Conservation (phyloP, 176 grass and related monocot genomes). For the Aegilops bicornis region DNA sequence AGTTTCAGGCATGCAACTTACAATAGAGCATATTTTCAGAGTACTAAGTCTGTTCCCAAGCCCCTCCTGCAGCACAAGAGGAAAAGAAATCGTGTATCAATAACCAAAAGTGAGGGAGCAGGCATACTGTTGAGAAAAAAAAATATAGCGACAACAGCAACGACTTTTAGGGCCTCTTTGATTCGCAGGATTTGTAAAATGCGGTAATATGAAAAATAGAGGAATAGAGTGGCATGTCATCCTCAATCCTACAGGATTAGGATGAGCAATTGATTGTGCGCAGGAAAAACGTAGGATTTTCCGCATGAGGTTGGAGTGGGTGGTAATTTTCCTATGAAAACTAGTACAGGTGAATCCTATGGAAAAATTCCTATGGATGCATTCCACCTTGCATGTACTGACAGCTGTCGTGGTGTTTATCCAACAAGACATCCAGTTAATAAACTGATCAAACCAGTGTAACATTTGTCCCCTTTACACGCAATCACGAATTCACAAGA, state of each 20-base stretch:
- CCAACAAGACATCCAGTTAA: neutral
- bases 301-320: too few species aligned
- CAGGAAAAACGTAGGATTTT: too few species aligned
- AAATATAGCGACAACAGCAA: neutral
- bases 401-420: neutral
- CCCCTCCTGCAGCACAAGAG: constrained; percentile 34
- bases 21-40: constrained; percentile 50
- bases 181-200: too few species aligned
- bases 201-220: too few species aligned
- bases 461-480: neutral
- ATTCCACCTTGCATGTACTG: neutral
- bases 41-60: neutral
- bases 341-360: too few species aligned
- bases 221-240: too few species aligned
- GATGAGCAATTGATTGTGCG: too few species aligned
- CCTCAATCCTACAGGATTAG: too few species aligned
- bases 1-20: neutral
- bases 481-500: neutral
- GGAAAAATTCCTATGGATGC: too few species aligned
- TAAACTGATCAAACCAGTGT: neutral
- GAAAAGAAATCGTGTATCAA: neutral
- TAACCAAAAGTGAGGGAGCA: neutral
- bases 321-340: too few species aligned
- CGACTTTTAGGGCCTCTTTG: neutral
- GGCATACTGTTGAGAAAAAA: neutral